Evolutionary conservation across 2,329 filamentous ascomycete genomes (phyloP).

Genomic region (Pseudogymnoascus sp.): DNA sequence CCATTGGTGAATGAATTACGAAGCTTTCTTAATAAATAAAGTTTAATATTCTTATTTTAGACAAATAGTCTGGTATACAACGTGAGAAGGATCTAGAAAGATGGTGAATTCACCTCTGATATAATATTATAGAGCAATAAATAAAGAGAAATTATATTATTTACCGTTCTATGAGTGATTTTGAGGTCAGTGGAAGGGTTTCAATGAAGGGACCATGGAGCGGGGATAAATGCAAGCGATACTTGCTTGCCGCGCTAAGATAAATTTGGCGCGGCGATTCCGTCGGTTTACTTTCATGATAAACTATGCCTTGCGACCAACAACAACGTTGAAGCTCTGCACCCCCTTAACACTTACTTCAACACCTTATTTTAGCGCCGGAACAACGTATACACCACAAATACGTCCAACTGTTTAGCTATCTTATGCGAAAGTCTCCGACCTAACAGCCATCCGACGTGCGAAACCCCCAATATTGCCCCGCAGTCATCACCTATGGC

Average conservation of each 20-base stretch:
- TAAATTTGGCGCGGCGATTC: conserved; percentile 6
- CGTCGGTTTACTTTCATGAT: conserved; percentile 8
- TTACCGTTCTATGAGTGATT: not conserved
- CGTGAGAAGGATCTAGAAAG: not conserved
- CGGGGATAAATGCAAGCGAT: conserved; percentile 5
- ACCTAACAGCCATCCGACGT: conserved; percentile 4
- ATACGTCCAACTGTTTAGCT: not conserved
- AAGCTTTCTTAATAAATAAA: not conserved
- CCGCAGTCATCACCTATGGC: conserved; percentile 46
- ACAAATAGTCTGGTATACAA: not conserved
- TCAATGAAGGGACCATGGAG: not conserved
- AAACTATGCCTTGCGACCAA: conserved; percentile 7
- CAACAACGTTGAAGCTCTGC: conserved; percentile 4
- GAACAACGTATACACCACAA: not conserved
- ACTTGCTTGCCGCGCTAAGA: conserved; percentile 7
- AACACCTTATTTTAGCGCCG: not conserved
- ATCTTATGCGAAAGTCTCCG: conserved; percentile 6
- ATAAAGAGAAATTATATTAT: not conserved
- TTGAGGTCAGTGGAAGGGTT: not conserved
- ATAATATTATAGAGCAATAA: not conserved
- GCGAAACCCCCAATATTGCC: conserved; percentile 9
- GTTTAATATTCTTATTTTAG: not conserved
- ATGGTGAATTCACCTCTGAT: not conserved
- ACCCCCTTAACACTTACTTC: not conserved
- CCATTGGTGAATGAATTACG: not conserved